phyloP scores from a whole-genome alignment of 306 rosid species.

The Inga laurina region DNA sequence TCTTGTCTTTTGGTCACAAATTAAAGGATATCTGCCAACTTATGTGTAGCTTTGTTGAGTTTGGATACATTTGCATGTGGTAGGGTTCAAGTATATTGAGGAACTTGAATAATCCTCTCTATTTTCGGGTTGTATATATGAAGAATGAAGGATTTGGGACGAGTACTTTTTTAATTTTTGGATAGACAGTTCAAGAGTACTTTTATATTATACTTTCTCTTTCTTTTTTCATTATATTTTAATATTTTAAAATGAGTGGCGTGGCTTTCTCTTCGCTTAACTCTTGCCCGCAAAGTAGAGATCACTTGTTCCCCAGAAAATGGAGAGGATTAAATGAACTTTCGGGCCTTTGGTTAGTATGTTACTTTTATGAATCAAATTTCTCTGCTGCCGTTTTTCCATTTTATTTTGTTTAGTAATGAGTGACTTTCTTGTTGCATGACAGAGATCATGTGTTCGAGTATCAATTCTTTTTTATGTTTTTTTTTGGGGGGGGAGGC shows the following conservation, averaged over 20 bases:
- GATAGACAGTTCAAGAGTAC: neutral
- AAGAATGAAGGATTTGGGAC: neutral
- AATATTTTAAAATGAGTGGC: neutral
- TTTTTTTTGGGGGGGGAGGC: neutral
- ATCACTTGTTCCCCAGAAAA: neutral
- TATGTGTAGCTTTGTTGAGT: conserved; percentile 2
- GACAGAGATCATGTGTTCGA: neutral
- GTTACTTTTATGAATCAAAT: neutral
- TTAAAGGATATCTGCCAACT: conserved; percentile 20
- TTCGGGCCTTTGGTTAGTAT: neutral
- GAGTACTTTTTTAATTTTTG: neutral
- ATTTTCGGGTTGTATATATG: neutral
- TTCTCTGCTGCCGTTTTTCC: neutral
- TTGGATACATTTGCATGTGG: conserved; percentile 24
- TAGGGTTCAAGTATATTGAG: conserved; percentile 1
- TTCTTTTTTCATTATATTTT: neutral
- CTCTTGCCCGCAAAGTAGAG: neutral
- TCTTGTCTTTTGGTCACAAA: conserved; percentile 7
- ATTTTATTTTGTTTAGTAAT: no score
- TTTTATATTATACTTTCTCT: neutral
- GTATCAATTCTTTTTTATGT: no score
- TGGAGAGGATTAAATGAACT: neutral
- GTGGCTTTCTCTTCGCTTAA: neutral
- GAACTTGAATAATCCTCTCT: neutral
- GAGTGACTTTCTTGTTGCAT: neutral